phyloP scores from a whole-genome alignment of 1,139 yeast species.

The Geotrichum klebahnii region DNA sequence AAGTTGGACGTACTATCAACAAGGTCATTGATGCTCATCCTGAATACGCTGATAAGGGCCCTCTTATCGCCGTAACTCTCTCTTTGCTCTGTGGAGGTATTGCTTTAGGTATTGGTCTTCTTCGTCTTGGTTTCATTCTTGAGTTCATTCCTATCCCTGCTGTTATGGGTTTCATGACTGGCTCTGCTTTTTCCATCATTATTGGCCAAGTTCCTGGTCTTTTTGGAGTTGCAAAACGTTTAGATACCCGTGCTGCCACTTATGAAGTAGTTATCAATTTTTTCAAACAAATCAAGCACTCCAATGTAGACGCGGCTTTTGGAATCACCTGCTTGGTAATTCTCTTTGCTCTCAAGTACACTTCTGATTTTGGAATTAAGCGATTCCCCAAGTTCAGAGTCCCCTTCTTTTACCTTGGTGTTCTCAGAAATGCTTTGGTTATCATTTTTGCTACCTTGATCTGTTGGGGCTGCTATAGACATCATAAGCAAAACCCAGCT shows the following conservation, averaged over 20 bases:
- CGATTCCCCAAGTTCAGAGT: constrained; percentile 59
- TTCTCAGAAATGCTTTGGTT: constrained; percentile 75
- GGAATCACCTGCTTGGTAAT: constrained; percentile 72
- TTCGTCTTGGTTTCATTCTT: constrained; percentile 80
- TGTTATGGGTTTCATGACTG: constrained; percentile 92
- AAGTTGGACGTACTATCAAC: constrained; percentile 73
- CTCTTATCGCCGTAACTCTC: constrained; percentile 66
- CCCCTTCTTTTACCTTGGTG: constrained; percentile 64
- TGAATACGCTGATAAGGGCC: constrained; percentile 41
- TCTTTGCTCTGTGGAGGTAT: constrained; percentile 82
- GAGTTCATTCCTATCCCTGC: constrained; percentile 91
- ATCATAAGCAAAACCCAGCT: constrained; percentile 42
- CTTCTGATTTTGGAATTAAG: constrained; percentile 53
- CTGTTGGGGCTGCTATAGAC: constrained; percentile 57
- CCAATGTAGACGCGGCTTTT: constrained; percentile 80
- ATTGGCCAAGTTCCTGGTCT: constrained; percentile 86
- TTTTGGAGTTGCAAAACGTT: constrained; percentile 63
- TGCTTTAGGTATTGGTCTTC: constrained; percentile 73
- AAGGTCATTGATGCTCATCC: constrained; percentile 55
- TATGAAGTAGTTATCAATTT: constrained; percentile 67
- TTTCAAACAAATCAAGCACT: constrained; percentile 62
- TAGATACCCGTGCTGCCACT: constrained; percentile 70
- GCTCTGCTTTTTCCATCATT: constrained; percentile 80
- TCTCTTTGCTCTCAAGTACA: constrained; percentile 48
- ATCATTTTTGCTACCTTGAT: constrained; percentile 74